phyloP scores from a whole-genome alignment of 345 rosid genomes.

The Ricinus communis region DNA sequence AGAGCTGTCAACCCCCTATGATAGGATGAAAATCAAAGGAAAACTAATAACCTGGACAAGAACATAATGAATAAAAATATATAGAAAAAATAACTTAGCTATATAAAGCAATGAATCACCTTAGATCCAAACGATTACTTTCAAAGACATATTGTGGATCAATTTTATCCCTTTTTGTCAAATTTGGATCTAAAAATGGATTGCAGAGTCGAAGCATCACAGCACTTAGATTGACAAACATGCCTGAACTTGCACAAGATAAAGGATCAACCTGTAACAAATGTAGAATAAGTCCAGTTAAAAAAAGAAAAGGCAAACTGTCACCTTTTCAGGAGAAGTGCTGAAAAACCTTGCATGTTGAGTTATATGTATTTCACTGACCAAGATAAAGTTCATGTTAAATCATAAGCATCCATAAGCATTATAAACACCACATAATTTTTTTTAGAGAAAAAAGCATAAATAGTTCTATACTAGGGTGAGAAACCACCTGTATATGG shows the following conservation, averaged over 20 bases:
- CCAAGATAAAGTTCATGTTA: constrained; percentile 2
- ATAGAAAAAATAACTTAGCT: constrained; percentile 4
- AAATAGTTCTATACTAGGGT: constrained; percentile 2
- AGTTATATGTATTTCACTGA: background rate
- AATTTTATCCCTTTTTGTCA: constrained; percentile 80
- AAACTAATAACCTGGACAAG: constrained; percentile 15
- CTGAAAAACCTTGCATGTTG: background rate
- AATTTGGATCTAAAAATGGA: constrained; percentile 81
- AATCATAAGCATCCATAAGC: constrained; percentile 1
- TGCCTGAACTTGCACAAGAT: constrained; percentile 96
- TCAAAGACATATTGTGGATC: constrained; percentile 78
- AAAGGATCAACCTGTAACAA: constrained; percentile 80
- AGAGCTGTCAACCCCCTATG: constrained; percentile 82
- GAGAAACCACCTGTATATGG: constrained; percentile 68
- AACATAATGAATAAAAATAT: constrained; percentile 6
- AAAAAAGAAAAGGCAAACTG: background rate
- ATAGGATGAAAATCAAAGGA: constrained; percentile 20
- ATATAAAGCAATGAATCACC: constrained; percentile 43
- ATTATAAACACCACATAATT: background rate
- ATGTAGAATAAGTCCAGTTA: constrained; percentile 2
- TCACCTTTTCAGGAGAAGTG: background rate
- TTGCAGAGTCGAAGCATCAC: constrained; percentile 91
- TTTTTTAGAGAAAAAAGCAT: no score
- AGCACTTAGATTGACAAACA: constrained; percentile 96
- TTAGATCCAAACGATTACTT: constrained; percentile 69